Evolutionary conservation across 2,329 filamentous ascomycete species (phyloP).

Genomic region (Pseudonectria buxi): DNA sequence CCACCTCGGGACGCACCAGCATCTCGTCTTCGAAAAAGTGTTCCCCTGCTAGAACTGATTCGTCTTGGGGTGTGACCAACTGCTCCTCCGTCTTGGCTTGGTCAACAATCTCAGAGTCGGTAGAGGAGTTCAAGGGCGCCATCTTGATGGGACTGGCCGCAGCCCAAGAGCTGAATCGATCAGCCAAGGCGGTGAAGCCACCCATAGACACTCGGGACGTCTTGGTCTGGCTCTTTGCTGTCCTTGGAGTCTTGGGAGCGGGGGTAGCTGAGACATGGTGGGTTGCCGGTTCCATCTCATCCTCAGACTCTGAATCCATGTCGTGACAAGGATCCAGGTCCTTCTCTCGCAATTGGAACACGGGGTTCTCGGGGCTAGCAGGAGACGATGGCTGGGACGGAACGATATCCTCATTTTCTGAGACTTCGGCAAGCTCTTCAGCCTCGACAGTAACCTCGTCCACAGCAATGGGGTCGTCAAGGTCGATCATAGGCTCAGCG

Average conservation of each 20-base stretch:
- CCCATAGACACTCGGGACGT: slow-evolving; percentile 25
- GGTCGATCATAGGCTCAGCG: slow-evolving; percentile 15
- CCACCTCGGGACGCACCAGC: slow-evolving; percentile 28
- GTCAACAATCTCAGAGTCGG: slow-evolving; percentile 33
- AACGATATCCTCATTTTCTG: neutral
- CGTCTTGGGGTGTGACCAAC: slow-evolving; percentile 14
- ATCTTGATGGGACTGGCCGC: slow-evolving; percentile 43
- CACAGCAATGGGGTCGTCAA: slow-evolving; percentile 12
- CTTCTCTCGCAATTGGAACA: slow-evolving; percentile 39
- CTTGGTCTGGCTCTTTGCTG: slow-evolving; percentile 6
- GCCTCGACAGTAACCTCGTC: slow-evolving; percentile 5
- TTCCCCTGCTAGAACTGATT: slow-evolving; percentile 35
- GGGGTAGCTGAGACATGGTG: slow-evolving; percentile 36
- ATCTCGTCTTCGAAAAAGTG: slow-evolving; percentile 59
- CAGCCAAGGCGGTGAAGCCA: slow-evolving; percentile 59
- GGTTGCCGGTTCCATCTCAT: slow-evolving; percentile 34
- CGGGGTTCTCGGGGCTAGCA: slow-evolving; percentile 14
- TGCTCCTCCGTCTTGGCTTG: slow-evolving; percentile 12
- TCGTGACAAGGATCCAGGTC: slow-evolving; percentile 38
- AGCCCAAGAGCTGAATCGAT: slow-evolving; percentile 57
- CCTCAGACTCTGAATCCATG: slow-evolving; percentile 48
- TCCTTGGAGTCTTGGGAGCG: slow-evolving; percentile 25
- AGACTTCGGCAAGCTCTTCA: slow-evolving; percentile 7
- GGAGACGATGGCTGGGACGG: slow-evolving; percentile 9
- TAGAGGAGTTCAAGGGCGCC: slow-evolving; percentile 15